phyloP scores from a whole-genome alignment of 2,329 filamentous ascomycete genomes.

The Alternaria panax region DNA sequence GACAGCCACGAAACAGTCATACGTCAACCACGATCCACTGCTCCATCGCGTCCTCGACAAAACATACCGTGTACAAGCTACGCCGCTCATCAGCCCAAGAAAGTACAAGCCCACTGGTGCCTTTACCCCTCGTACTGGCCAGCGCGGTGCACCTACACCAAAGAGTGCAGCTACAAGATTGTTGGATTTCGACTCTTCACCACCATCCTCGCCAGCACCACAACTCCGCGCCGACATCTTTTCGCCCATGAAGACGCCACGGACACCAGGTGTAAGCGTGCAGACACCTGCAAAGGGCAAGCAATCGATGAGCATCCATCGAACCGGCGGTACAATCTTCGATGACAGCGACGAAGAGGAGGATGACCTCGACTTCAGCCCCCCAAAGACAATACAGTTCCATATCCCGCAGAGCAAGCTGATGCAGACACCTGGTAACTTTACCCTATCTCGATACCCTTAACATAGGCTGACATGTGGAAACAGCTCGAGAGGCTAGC shows the following conservation, averaged over 20 bases:
- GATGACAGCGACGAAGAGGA: constrained; percentile 77
- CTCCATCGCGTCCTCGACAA: constrained; percentile 94
- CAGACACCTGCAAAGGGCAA: constrained; percentile 68
- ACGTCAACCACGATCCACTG: constrained; percentile 71
- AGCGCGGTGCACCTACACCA: constrained; percentile 36
- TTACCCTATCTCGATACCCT: rapidly evolving
- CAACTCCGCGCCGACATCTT: constrained; percentile 87
- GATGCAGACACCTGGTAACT: constrained; percentile 78
- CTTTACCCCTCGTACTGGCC: constrained; percentile 48
- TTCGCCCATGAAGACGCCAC: constrained; percentile 69
- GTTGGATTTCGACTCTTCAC: constrained; percentile 52
- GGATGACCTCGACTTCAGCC: constrained; percentile 69
- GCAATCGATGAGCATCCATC: constrained; percentile 59
- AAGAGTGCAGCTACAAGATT: constrained; percentile 31
- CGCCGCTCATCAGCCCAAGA: constrained; percentile 74
- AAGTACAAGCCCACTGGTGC: constrained; percentile 53
- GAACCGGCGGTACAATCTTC: constrained; percentile 59
- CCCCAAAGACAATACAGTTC: constrained; percentile 93
- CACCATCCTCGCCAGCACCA: constrained; percentile 69
- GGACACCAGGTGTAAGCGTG: constrained; percentile 85
- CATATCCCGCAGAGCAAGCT: constrained; percentile 78
- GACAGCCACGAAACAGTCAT: constrained; percentile 39
- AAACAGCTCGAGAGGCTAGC: constrained; percentile 76
- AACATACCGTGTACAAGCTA: constrained; percentile 92
- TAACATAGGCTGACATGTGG: constrained; percentile 6